These are phyloP conservation scores for Torrubiella hemipterigena DNA, from an alignment of 2,329 filamentous ascomycete species.

Conservation along the genomic window DNA sequence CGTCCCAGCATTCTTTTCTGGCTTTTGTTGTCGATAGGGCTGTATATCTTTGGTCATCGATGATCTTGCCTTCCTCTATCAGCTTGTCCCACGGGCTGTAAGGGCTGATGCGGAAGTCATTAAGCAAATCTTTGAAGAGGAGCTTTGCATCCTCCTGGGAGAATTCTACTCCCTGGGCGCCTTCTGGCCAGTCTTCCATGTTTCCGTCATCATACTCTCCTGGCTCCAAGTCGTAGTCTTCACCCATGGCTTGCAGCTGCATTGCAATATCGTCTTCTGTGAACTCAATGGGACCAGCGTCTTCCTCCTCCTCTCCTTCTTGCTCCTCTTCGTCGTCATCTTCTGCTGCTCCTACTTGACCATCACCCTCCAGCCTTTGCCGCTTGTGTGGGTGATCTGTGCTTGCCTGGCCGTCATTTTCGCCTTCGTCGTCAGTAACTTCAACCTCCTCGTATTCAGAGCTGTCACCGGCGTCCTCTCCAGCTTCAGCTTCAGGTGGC, in stretches of 20 bases:
- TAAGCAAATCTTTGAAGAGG: conserved; percentile 75
- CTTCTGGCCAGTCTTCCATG: conserved; percentile 54
- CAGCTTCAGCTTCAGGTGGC: conserved; percentile 8
- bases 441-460: conserved; percentile 65
- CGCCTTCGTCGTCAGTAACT: conserved; percentile 42
- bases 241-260: conserved; percentile 80
- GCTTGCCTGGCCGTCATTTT: conserved; percentile 24
- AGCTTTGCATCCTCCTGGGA: conserved; percentile 64
- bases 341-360: conserved; percentile 43
- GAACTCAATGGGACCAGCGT: conserved; percentile 58
- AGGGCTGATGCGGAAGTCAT: conserved; percentile 72
- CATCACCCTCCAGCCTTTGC: conserved; percentile 37
- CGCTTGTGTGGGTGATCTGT: conserved; percentile 46
- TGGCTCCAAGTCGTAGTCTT: conserved; percentile 67
- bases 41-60: conserved; percentile 81
- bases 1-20: conserved; percentile 70
- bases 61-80: conserved; percentile 67
- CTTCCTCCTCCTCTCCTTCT: conserved; percentile 36
- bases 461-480: conserved; percentile 33
- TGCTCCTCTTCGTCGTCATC: conserved; percentile 42
- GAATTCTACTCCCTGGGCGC: conserved; percentile 56
- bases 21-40: conserved; percentile 69
- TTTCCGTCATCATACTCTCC: conserved; percentile 62
- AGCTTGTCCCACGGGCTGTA: conserved; percentile 88
- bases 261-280: conserved; percentile 90